Evolutionary conservation across 768 basidiomycete species (phyloP).

Genomic region (Lyophyllum semitale): DNA sequence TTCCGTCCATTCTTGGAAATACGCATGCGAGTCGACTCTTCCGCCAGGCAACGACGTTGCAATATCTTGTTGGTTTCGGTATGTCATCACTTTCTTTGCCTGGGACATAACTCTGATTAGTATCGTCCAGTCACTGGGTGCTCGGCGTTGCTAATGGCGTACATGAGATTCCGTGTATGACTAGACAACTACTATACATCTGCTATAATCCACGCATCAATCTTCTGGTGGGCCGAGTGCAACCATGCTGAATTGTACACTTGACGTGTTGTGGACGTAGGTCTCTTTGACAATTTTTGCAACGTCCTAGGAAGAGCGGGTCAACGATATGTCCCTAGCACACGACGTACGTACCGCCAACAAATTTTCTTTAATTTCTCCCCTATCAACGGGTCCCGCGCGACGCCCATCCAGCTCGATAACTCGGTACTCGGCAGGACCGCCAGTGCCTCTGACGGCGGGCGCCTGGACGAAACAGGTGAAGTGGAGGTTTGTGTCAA

Average conservation of each 20-base stretch:
- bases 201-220: background rate
- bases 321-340: background rate
- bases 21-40: background rate
- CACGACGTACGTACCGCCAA: conserved; percentile 44
- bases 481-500: conserved; percentile 82
- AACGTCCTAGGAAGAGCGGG: conserved; percentile 49
- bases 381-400: conserved; percentile 79
- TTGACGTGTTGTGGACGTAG: conserved; percentile 56
- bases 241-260: conserved; percentile 69
- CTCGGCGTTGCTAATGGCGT: conserved; percentile 85
- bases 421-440: conserved; percentile 41
- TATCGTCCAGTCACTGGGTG: conserved; percentile 73
- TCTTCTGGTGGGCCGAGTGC: conserved; percentile 40
- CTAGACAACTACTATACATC: conserved; percentile 5
- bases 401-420: conserved; percentile 87
- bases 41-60: conserved; percentile 75
- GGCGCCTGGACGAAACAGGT: conserved; percentile 82
- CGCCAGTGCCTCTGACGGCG: conserved; percentile 30
- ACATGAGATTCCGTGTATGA: conserved; percentile 69
- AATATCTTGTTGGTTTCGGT: conserved; percentile 89
- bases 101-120: conserved; percentile 6
- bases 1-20: background rate
- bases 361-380: conserved; percentile 55
- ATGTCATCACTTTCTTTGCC: conserved; percentile 27
- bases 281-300: conserved; percentile 60